Evolutionary conservation across 495 filamentous ascomycete species (phyloP), one percentile per base, ranked within the genome.

Genomic region (Terfezia claveryi): DNA sequence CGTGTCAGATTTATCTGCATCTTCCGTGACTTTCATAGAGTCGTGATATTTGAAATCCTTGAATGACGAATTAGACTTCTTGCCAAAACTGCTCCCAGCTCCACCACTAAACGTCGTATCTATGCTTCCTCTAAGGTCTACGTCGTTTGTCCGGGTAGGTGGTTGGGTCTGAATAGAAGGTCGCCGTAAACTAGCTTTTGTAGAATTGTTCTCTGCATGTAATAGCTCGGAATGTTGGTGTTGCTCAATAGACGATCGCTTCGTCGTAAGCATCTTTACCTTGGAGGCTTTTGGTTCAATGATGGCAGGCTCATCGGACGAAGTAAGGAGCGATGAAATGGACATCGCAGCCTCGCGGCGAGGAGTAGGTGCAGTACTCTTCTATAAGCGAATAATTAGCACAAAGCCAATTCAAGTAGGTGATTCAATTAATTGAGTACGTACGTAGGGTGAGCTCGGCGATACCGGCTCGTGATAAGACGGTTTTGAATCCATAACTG

Each of bases 31-130:
- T 52, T 65, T 62, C 57, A 65, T 64, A 44, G 63, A 65, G 58
- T 65, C 59, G 41, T 65, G 63, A 46, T 65, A 65, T 54, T 64
- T 65, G 50, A 65, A 65, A 49, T 62, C 63, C 38, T 59, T 61
- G 53, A 65, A 65, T 10, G 62, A 63, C 20, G 50, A 51, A 8
- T 46, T 46, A 20, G 41, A 46, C 41, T 20, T 46, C 17, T 46
- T 46, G 41, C 41, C 41, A 9, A 46, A 46, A 46, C 41, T 46
- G 14, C 41, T 20, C 14, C 14, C 17, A 46, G 17, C 41, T 9
- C 14, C 14, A 20, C 14, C 41, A 14, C 14, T 46, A 9, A 46
- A 46, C 12, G 12, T 46, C 4, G 41, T 46, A 8, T 46, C 41
- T 14, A 46, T 46, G 41, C 41, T 46, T 14, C 12, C 41, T 20